phyloP scores from a whole-genome alignment of 2,329 filamentous ascomycete species.

The Cordyceps cateniannulata region DNA sequence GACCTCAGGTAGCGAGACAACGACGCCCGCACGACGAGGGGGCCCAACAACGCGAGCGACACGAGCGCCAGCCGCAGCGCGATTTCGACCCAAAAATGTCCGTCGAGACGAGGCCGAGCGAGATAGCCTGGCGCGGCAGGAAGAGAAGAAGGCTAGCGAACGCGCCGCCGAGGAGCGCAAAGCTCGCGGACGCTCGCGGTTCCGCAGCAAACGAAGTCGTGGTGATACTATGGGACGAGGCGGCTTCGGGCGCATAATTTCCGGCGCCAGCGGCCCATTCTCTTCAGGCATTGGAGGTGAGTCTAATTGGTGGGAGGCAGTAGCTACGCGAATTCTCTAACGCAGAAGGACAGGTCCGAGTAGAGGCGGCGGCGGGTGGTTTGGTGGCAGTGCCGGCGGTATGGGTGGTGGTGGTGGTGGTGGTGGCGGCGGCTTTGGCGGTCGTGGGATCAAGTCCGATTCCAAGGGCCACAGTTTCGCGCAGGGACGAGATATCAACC shows the following conservation, averaged over 20 bases:
- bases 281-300: constrained; percentile 21
- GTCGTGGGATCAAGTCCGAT: constrained; percentile 27
- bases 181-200: constrained; percentile 32
- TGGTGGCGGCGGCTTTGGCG: constrained; percentile 22
- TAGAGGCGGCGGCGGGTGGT: constrained; percentile 14
- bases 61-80: constrained; percentile 28
- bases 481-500: constrained; percentile 25
- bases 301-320: neutral
- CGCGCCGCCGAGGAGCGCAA: constrained; percentile 34
- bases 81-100: constrained; percentile 43
- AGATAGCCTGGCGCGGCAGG: constrained; percentile 38
- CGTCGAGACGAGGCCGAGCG: constrained; percentile 45
- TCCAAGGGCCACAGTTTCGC: constrained; percentile 31
- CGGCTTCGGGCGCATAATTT: constrained; percentile 29
- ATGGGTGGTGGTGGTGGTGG: constrained; percentile 16
- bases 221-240: constrained; percentile 38
- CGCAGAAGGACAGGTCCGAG: neutral
- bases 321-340: neutral
- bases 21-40: constrained; percentile 2
- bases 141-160: constrained; percentile 36
- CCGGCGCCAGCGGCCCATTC: constrained; percentile 34
- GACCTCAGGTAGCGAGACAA: constrained; percentile 8
- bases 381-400: constrained; percentile 19
- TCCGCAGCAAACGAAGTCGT: constrained; percentile 36
- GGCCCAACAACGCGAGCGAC: constrained; percentile 24